A percentile compares a stretch with the other conserved stretches of the same genome.
phyloP scores from a whole-genome alignment of 78 protist genomes.

The Acrasis kona region DNA sequence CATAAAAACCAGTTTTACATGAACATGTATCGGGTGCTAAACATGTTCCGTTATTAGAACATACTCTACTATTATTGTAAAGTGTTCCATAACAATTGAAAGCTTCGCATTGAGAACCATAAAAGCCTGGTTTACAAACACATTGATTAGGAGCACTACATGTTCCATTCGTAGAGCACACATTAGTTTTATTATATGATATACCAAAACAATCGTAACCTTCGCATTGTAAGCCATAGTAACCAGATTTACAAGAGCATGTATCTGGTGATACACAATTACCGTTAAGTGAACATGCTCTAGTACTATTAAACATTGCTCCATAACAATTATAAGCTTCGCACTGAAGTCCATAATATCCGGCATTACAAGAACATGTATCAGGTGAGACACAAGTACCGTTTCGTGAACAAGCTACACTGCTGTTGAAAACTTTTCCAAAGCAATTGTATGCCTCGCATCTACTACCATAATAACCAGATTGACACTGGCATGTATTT shows the following conservation, averaged over 20 bases:
- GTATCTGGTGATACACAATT: background rate
- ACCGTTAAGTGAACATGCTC: background rate
- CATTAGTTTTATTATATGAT: background rate
- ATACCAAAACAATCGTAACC: background rate
- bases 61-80: background rate
- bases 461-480: background rate
- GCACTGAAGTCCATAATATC: background rate
- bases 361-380: background rate
- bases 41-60: background rate
- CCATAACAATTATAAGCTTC: background rate
- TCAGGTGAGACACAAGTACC: background rate
- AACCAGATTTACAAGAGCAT: background rate
- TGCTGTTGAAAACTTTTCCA: background rate
- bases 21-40: background rate
- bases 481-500: background rate
- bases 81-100: background rate
- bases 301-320: background rate
- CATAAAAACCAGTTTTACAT: background rate
- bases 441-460: background rate
- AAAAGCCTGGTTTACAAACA: background rate
- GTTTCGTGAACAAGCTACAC: background rate
- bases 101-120: background rate
- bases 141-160: background rate
- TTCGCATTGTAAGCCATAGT: background rate
- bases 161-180: background rate